A percentile compares a stretch with the other conserved stretches of the same genome.
phyloP scores from a whole-genome alignment of 148 eudicot species.

The Fagopyrum homotropicum region DNA sequence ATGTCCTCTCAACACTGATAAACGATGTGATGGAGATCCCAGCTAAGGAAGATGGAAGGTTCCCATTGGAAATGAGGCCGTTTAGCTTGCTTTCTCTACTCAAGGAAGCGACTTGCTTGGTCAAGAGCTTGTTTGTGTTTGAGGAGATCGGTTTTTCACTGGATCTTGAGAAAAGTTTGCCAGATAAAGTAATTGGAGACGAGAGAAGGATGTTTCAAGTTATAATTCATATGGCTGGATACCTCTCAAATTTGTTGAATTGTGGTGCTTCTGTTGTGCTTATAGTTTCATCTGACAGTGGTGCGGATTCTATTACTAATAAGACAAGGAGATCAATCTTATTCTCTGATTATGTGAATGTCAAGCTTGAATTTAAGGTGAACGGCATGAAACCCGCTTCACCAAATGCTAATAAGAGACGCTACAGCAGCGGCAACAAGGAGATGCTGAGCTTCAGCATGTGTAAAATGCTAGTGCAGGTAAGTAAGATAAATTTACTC shows the following conservation, averaged over 20 bases:
- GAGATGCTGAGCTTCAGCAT: conserved; percentile 69
- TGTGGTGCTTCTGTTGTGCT: conserved; percentile 43
- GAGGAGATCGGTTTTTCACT: conserved; percentile 40
- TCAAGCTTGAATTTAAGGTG: conserved; percentile 64
- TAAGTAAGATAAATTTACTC: conserved; percentile 15
- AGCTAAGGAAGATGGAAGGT: conserved; percentile 43
- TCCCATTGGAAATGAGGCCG: conserved; percentile 53
- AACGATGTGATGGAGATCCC: conserved; percentile 73
- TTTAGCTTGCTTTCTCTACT: conserved; percentile 55
- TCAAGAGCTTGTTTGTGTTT: conserved; percentile 57
- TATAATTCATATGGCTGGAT: conserved; percentile 81
- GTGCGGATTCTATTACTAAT: conserved; percentile 45
- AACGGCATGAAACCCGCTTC: conserved; percentile 11
- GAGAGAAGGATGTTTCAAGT: conserved; percentile 80
- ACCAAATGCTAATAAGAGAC: conserved; percentile 20
- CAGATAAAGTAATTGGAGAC: conserved; percentile 66
- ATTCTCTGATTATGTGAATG: conserved; percentile 37
- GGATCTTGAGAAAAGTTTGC: conserved; percentile 57
- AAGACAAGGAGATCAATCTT: conserved; percentile 44
- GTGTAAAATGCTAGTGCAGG: conserved; percentile 85
- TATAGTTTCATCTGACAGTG: conserved; percentile 35
- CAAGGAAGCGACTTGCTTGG: conserved; percentile 69
- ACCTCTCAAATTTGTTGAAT: conserved; percentile 39
- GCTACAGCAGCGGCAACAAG: conserved; percentile 33
- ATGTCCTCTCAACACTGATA: conserved; percentile 68